Evolutionary conservation across 257 asterid genomes (phyloP).

Genomic region (Euphrasia confusa): DNA sequence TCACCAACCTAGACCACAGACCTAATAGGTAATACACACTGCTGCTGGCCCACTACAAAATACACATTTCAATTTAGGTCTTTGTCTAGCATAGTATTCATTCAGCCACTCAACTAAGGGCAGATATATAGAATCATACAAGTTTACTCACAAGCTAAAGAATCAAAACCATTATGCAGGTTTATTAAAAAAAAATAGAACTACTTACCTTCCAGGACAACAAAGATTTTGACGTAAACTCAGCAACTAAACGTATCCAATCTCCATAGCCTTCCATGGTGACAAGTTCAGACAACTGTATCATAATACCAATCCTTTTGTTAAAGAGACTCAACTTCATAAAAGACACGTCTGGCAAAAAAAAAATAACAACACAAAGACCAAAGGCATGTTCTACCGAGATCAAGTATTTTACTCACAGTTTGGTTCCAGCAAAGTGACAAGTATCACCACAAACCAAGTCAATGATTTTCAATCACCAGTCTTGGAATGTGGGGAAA

Average conservation of each 20-base stretch:
- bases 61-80: neutral
- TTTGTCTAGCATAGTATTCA: slow-evolving; percentile 11
- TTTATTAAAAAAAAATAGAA: slow-evolving; percentile 1
- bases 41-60: slow-evolving; percentile 96
- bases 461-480: too few relatives aligned
- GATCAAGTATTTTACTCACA: too few relatives aligned
- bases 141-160: slow-evolving; percentile 12
- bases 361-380: slow-evolving; percentile 1
- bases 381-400: too few relatives aligned
- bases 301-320: slow-evolving; percentile 29
- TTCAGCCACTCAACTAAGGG: slow-evolving; percentile 16
- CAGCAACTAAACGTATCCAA: slow-evolving; percentile 97
- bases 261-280: slow-evolving; percentile 93
- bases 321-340: slow-evolving; percentile 16
- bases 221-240: slow-evolving; percentile 83
- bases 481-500: too few relatives aligned
- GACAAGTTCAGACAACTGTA: slow-evolving; percentile 92
- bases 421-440: too few relatives aligned
- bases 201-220: slow-evolving; percentile 86
- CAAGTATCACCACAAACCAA: too few relatives aligned
- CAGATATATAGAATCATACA: slow-evolving; percentile 20
- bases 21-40: slow-evolving; percentile 97
- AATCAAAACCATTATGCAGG: slow-evolving; percentile 6
- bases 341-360: neutral
- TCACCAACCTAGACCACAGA: slow-evolving; percentile 96